Conservation (phyloP, 768 basidiomycete genomes). For the Lactifluus hygrophoroides region DNA sequence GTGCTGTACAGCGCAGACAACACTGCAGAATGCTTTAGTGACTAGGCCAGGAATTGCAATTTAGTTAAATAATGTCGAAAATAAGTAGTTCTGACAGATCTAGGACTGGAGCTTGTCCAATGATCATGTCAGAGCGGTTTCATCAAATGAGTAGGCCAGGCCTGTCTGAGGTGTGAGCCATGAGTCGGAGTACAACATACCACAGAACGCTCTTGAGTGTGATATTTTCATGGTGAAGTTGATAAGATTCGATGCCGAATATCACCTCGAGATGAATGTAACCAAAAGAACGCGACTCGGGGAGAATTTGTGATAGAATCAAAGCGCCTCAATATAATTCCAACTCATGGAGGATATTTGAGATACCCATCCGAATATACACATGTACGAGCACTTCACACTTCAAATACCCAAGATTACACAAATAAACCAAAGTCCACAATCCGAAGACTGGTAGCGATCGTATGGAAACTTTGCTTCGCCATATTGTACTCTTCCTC, state of each 20-base stretch:
- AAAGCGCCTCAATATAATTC: background rate
- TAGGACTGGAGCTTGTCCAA: background rate
- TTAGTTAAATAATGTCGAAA: too few relatives aligned
- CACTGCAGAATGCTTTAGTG: too few relatives aligned
- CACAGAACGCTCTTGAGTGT: too few relatives aligned
- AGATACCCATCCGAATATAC: background rate
- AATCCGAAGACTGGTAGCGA: conserved; percentile 55
- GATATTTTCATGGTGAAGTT: too few relatives aligned
- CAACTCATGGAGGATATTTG: background rate
- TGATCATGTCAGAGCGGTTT: too few relatives aligned
- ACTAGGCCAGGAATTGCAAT: too few relatives aligned
- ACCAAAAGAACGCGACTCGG: background rate
- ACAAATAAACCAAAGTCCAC: conserved; percentile 64
- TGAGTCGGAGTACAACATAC: background rate
- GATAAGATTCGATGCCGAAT: too few relatives aligned
- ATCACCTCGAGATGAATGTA: background rate
- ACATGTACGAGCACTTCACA: background rate
- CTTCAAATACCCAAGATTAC: conserved; percentile 25
- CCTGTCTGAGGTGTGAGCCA: background rate
- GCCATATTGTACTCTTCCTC: conserved; percentile 31
- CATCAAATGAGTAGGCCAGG: background rate
- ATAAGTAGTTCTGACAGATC: too few relatives aligned
- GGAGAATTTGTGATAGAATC: background rate
- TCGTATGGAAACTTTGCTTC: conserved; percentile 41
- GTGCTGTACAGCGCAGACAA: too few relatives aligned